Evolutionary conservation across 2,329 filamentous ascomycete genomes (phyloP).

Genomic region (Colletotrichum cordylinicola): DNA sequence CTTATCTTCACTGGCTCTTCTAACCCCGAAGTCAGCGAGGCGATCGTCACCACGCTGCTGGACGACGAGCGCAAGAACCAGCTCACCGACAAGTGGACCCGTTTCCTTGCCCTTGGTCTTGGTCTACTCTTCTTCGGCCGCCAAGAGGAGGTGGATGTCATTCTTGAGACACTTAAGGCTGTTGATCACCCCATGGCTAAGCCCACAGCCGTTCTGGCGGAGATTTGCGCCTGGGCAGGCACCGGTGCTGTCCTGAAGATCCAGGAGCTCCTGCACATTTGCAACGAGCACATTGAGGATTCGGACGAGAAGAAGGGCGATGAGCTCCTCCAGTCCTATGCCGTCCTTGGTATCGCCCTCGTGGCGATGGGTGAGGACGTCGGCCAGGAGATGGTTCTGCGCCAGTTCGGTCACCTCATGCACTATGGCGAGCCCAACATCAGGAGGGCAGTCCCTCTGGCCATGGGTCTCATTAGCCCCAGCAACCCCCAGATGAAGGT

Average conservation of each 20-base stretch:
- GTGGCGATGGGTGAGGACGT: conserved; percentile 99
- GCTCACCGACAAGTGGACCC: conserved; percentile 97
- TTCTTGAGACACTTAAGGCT: conserved; percentile 94
- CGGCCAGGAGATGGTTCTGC: conserved; percentile 97
- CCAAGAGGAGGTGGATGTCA: conserved; percentile 98
- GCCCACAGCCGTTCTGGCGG: conserved; percentile 91
- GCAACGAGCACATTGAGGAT: conserved; percentile 96
- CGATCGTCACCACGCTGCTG: conserved; percentile 89
- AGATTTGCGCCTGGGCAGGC: conserved; percentile 97
- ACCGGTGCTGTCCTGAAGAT: conserved; percentile 97
- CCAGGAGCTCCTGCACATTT: conserved; percentile 95
- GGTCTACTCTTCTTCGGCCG: conserved; percentile 94
- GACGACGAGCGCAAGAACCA: conserved; percentile 92
- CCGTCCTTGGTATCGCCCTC: conserved; percentile 89
- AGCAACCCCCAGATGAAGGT: conserved; percentile 99
- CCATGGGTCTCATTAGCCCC: conserved; percentile 95
- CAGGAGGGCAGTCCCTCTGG: conserved; percentile 91
- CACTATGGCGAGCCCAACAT: conserved; percentile 99
- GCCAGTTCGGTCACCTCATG: conserved; percentile 98
- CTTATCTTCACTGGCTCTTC: conserved; percentile 93
- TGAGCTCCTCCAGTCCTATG: conserved; percentile 93
- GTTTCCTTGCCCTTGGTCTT: conserved; percentile 93
- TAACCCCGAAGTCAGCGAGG: conserved; percentile 87
- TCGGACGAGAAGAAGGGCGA: conserved; percentile 94
- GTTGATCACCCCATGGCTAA: conserved; percentile 97